These are phyloP conservation scores for Sclerotinia glacialis DNA, from an alignment of 2,329 filamentous ascomycete species.

Conservation along the genomic window DNA sequence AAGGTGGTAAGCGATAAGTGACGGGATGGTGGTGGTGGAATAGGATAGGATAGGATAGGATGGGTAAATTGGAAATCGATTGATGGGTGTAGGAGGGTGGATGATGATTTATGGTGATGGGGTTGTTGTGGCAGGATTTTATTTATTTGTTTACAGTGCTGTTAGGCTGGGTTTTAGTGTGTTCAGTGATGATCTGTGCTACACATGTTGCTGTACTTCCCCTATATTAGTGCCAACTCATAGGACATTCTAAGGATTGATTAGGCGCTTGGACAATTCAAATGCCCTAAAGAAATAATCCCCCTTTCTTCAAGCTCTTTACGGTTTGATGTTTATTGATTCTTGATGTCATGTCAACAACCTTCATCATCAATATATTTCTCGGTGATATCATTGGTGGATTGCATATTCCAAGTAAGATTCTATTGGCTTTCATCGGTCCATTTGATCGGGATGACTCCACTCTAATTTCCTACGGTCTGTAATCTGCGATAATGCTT, in stretches of 20 bases:
- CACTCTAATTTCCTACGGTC: constrained; percentile 2
- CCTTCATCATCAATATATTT: constrained; percentile 1
- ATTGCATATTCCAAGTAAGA: no score
- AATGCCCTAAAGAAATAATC: neutral
- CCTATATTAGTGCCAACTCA: neutral
- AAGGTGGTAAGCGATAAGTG: neutral
- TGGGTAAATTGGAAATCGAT: constrained; percentile 11
- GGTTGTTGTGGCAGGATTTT: neutral
- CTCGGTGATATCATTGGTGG: neutral
- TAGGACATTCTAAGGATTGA: neutral
- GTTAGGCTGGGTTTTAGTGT: neutral
- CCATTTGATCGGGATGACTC: neutral
- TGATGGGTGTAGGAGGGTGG: neutral
- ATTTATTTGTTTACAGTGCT: neutral
- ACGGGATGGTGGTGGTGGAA: neutral
- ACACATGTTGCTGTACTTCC: neutral
- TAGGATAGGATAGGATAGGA: neutral
- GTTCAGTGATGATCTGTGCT: neutral
- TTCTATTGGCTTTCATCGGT: neutral
- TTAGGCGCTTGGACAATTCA: neutral
- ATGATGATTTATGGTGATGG: neutral
- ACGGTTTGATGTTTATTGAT: constrained; percentile 7
- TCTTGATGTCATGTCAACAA: neutral
- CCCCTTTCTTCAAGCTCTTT: constrained; percentile 2
- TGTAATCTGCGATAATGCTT: neutral